Evolutionary conservation across 257 asterid genomes (phyloP), one percentile per base, ranked within the genome.

Genomic region (Solanum dulcamara): DNA sequence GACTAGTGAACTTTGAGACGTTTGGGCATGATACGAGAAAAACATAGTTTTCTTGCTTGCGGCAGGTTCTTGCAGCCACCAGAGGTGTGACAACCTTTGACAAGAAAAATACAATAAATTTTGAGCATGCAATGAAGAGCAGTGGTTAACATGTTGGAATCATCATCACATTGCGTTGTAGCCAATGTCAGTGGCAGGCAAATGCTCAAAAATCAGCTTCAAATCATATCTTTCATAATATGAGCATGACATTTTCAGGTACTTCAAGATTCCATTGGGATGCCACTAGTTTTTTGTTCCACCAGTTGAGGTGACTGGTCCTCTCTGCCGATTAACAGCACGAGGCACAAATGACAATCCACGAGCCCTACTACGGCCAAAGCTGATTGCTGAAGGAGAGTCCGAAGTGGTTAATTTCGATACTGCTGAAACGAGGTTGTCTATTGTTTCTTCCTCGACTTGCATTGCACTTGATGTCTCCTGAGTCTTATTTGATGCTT

Each of bases 21-120:
- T 93, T 84, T 55, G 99, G 98, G 70, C 98, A 98, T 24, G 98
- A 92, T 82, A 91, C 84, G 91, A 93, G 92, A 87, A 94, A 95
- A 93, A 51, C 9, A 12, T 20, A 35, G 42, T 67, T 67, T 46
- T n/a, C 86, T 67, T 32, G 35, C 81, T 81, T 53, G 46, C 84
- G 32, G 70, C 51, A 28, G 38, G 71, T 64, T 22, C 38, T 75
- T 77, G 82, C 82, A 77, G 42, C 42, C 82, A 44, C 18, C 22
- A 30, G 30, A 9, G 48, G 15, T 20, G 80, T 20, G 18, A 75
- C 24, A 75, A 26, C 24, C 59, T 75, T 44, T 17, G 64, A 48
- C 8, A 3, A 77, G 64, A 28, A 2, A 77, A 70, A 18, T 17
- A 51, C 64, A 30, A 77, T 15, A 48, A 10, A 1, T 9, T 46